Base-by-base conservation (phyloP, 495 filamentous ascomycete species). In the Amorphotheca resinae region DNA sequence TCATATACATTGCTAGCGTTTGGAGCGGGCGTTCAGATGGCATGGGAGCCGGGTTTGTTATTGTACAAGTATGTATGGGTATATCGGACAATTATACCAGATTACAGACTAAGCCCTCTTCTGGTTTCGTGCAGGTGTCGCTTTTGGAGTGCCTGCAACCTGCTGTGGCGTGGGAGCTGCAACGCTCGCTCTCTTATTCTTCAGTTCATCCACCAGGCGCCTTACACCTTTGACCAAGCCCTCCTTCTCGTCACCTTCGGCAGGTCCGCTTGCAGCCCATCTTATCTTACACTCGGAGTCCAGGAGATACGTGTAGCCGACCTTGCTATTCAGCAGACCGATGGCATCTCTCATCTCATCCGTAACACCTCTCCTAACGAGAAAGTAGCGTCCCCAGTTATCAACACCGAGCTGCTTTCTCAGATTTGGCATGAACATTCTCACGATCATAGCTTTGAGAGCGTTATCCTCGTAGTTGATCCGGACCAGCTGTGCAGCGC, bases 251-350 rank as follows among this genome's bases (percentile, higher is more conserved):
- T 67, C 70, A 3, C 61, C 67, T 34, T 78, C 69, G 11, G 83
- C 80, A 30, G 66, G 59, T n/a, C 86, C 91, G 60, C 86, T 88
- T 2, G 84, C 91, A 0, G 89, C 91, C 91, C 91, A 99, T 25
- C 91, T 73, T 46, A 99, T 95, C 63, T 73, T 80, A 63, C 85
- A 93, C 35, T 86, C 64, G 51, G 75, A 66, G 64, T 99, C 91
- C 45, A 99, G 61, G 42, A 99, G 67, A 64, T 94, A 99, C 20
- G 87, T 84, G 67, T 95, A 95, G 9, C 93, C 93, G 9, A 95
- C 88, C 64, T 83, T 87, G 31, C 70, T 73, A 62, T 96, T 99
- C 59, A 85, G 58, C 56, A 91, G 63, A 2, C 86, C 88, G 49
- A 96, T 79, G 25, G 71, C 66, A 58, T 87, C 80, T 42, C 79